phyloP scores from a whole-genome alignment of 768 basidiomycete species.

The Russula emetica region DNA sequence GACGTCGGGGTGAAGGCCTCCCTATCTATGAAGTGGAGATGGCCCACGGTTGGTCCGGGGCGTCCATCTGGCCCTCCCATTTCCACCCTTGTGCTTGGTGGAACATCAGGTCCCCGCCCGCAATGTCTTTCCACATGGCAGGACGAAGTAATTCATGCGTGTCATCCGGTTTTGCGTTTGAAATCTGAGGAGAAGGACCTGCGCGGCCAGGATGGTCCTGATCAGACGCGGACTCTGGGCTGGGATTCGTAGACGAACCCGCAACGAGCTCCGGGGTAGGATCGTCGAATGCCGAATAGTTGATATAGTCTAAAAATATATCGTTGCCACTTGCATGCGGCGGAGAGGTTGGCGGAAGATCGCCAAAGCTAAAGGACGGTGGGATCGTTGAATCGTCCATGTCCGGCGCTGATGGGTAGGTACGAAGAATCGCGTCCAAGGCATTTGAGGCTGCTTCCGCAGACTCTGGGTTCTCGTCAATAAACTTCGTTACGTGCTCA shows the following conservation, averaged over 20 bases:
- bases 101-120: constrained; percentile 70
- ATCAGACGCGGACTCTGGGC: constrained; percentile 71
- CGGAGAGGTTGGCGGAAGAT: constrained; percentile 30
- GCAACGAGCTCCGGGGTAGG: constrained; percentile 68
- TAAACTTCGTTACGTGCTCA: constrained; percentile 58
- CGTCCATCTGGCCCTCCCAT: constrained; percentile 66
- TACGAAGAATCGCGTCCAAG: constrained; percentile 60
- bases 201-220: constrained; percentile 41
- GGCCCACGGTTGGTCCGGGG: constrained; percentile 68
- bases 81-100: constrained; percentile 60
- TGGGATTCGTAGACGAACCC: constrained; percentile 69
- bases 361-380: constrained; percentile 31
- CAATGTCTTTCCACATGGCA: constrained; percentile 63
- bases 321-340: constrained; percentile 37
- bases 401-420: constrained; percentile 41
- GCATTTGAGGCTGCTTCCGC: constrained; percentile 51
- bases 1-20: constrained; percentile 29
- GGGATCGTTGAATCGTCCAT: constrained; percentile 36
- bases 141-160: constrained; percentile 49
- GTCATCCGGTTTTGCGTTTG: constrained; percentile 46
- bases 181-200: constrained; percentile 40
- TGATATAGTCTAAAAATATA: constrained; percentile 60
- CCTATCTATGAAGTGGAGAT: constrained; percentile 53
- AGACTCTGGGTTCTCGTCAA: constrained; percentile 44
- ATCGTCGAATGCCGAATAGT: constrained; percentile 57